Conservation (phyloP, 306 rosid genomes). For the Gynostemma pentaphyllum region DNA sequence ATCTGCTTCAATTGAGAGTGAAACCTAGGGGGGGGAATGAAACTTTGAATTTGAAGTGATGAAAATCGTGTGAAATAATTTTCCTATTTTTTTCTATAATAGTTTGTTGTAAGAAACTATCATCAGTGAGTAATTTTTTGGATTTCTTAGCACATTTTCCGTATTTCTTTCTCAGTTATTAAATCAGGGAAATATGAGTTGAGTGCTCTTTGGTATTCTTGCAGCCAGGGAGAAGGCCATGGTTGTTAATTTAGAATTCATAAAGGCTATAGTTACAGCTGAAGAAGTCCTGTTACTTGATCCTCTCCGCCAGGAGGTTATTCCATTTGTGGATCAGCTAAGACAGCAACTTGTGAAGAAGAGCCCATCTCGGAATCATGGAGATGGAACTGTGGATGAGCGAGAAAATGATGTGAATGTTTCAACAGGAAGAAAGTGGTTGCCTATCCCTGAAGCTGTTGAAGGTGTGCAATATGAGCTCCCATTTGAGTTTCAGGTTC, state of each 20-base stretch:
- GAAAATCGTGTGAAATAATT: background rate
- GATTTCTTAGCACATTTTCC: background rate
- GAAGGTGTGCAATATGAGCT: conserved; percentile 76
- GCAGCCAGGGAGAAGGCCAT: conserved; percentile 92
- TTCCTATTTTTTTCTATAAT: background rate
- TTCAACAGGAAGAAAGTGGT: conserved; percentile 35
- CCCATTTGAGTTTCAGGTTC: conserved; percentile 93
- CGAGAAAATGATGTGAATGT: conserved; percentile 45
- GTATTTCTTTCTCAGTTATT: background rate
- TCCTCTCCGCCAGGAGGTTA: conserved; percentile 75
- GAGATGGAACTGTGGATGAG: conserved; percentile 29
- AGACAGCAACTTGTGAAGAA: conserved; percentile 54
- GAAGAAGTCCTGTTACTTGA: conserved; percentile 85
- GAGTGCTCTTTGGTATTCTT: conserved; percentile 5
- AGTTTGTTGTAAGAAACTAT: background rate
- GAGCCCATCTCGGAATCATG: conserved; percentile 13
- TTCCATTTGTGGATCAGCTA: conserved; percentile 89
- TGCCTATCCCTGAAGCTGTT: conserved; percentile 44
- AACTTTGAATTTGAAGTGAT: background rate
- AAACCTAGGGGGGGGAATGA: background rate
- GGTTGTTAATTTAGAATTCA: conserved; percentile 90
- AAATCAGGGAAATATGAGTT: background rate
- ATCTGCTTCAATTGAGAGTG: background rate
- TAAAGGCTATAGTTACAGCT: conserved; percentile 77
- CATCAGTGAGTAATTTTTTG: background rate